Percentiles rank a stretch among this genome's conserved stretches.
Evolutionary conservation across 768 basidiomycete species (phyloP).

Genomic region (Boletus insuetus): DNA sequence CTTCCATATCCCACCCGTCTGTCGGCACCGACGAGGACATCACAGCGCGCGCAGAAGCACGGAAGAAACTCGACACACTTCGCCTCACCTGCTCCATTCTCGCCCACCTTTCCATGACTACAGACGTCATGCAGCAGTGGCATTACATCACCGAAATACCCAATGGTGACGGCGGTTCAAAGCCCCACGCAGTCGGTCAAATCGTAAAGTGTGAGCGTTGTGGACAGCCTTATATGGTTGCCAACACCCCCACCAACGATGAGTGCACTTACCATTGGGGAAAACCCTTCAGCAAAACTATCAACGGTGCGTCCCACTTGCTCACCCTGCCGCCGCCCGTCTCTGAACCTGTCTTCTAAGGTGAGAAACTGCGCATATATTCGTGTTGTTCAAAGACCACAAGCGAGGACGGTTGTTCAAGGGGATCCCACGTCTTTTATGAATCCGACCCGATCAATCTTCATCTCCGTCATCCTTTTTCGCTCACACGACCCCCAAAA

Average conservation of each 20-base stretch:
- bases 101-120: slow-evolving; percentile 56
- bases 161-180: slow-evolving; percentile 56
- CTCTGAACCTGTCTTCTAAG: slow-evolving; percentile 34
- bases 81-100: slow-evolving; percentile 52
- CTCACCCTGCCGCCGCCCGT: not conserved
- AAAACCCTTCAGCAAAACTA: slow-evolving; percentile 53
- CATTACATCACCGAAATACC: slow-evolving; percentile 74
- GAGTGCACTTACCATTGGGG: slow-evolving; percentile 89
- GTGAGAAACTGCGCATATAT: slow-evolving; percentile 65
- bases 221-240: slow-evolving; percentile 63
- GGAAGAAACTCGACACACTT: slow-evolving; percentile 51
- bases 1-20: slow-evolving; percentile 58
- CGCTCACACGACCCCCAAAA: slow-evolving; percentile 37
- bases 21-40: slow-evolving; percentile 76
- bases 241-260: slow-evolving; percentile 49
- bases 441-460: slow-evolving; percentile 64
- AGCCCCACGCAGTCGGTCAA: slow-evolving; percentile 61
- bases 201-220: slow-evolving; percentile 80
- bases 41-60: slow-evolving; percentile 50
- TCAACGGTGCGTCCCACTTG: slow-evolving; percentile 53
- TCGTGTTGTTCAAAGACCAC: slow-evolving; percentile 75
- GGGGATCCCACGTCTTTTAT: slow-evolving; percentile 89
- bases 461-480: slow-evolving; percentile 75
- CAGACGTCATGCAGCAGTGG: slow-evolving; percentile 58
- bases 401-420: slow-evolving; percentile 63